A percentile compares a stretch with the other conserved stretches of the same genome.
These are phyloP conservation scores for Tetraselmis striata DNA, from an alignment of 139 green algal species.

Conservation along the genomic window DNA sequence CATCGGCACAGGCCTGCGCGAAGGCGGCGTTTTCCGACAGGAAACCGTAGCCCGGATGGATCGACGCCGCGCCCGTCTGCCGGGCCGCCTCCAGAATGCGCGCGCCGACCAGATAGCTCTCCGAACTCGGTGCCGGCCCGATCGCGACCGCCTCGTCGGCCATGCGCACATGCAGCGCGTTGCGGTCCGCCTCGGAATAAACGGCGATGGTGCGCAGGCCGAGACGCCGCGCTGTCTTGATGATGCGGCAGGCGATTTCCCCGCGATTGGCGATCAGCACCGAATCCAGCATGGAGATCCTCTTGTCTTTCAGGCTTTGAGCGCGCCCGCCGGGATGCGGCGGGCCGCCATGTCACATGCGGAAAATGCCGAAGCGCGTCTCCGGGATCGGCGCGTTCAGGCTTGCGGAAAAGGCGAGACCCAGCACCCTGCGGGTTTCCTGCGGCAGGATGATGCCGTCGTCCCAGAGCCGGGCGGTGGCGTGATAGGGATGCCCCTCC, in stretches of 20 bases:
- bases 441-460: slow-evolving; percentile 86
- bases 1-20: slow-evolving; percentile 40
- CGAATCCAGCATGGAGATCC: no score
- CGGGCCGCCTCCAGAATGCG: slow-evolving; percentile 53
- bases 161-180: slow-evolving; percentile 47
- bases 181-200: slow-evolving; percentile 63
- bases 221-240: slow-evolving; percentile 64
- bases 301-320: no score
- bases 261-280: slow-evolving; percentile 85
- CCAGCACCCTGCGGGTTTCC: slow-evolving; percentile 73
- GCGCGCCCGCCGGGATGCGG: no score
- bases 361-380: slow-evolving; percentile 38
- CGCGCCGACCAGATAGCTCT: slow-evolving; percentile 71
- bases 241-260: slow-evolving; percentile 84
- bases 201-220: slow-evolving; percentile 83
- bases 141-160: slow-evolving; percentile 72
- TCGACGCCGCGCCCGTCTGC: slow-evolving; percentile 46
- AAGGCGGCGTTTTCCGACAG: slow-evolving; percentile 72
- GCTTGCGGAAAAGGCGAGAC: slow-evolving; percentile 60
- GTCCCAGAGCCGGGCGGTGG: slow-evolving; percentile 84
- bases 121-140: slow-evolving; percentile 47
- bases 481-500: slow-evolving; percentile 67
- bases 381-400: slow-evolving; percentile 13
- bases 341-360: no score
- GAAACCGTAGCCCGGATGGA: slow-evolving; percentile 85